Evolutionary conservation across 139 green algal genomes (phyloP).

Genomic region (Tetradesmus lagerheimii): DNA sequence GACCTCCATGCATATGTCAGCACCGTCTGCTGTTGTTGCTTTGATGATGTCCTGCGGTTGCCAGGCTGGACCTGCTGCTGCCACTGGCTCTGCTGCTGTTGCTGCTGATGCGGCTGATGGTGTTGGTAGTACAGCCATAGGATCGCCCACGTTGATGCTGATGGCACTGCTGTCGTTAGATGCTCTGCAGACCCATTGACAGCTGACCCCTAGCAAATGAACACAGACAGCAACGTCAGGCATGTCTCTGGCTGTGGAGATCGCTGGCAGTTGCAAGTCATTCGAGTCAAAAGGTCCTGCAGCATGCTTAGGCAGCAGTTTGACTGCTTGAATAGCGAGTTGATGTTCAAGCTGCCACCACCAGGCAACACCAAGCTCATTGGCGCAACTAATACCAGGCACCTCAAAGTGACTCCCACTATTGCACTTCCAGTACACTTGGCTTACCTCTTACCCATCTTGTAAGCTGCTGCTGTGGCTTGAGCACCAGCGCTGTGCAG

Average conservation of each 20-base stretch:
- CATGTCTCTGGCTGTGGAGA: no score
- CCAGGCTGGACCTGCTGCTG: slow-evolving; percentile 25
- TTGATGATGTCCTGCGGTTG: slow-evolving; percentile 22
- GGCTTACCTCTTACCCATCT: neutral
- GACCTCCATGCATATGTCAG: slow-evolving; percentile 28
- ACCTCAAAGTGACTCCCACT: no score
- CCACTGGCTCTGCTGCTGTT: neutral
- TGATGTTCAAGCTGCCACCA: neutral
- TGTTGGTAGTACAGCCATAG: neutral
- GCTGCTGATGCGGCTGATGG: slow-evolving; percentile 5
- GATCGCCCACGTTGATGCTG: neutral
- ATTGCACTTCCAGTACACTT: no score
- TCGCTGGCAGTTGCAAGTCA: no score
- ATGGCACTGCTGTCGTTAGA: neutral
- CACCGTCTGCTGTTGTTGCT: slow-evolving; percentile 8
- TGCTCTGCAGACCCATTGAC: neutral
- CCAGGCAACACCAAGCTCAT: no score
- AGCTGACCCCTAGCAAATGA: neutral
- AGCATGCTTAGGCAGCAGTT: no score
- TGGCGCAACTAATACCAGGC: no score
- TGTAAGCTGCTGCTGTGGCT: neutral
- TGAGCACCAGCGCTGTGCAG: neutral
- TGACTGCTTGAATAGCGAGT: no score
- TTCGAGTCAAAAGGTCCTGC: no score
- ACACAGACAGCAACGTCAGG: neutral